These are phyloP conservation scores for Talaromyces sp. DNA, from an alignment of 2,329 filamentous ascomycete species.

Conservation along the genomic window DNA sequence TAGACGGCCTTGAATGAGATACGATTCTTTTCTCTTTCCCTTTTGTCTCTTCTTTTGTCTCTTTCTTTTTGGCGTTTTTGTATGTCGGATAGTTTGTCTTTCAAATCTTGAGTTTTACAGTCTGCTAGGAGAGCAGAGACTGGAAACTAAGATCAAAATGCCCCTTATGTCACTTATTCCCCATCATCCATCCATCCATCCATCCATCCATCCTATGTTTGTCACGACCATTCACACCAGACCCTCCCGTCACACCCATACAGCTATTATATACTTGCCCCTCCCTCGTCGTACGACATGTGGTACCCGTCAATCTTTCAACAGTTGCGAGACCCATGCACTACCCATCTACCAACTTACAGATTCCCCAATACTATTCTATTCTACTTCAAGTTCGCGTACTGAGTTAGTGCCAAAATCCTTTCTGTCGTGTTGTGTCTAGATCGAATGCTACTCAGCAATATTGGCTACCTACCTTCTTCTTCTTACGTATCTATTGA, in stretches of 20 bases:
- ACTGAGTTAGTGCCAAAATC: not conserved
- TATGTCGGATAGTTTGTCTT: not conserved
- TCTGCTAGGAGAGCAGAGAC: not conserved
- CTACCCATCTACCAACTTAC: not conserved
- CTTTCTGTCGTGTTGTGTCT: not conserved
- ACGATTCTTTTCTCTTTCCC: not conserved
- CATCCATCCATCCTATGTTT: no score
- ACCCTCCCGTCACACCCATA: not conserved
- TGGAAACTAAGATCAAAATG: slow-evolving; percentile 4
- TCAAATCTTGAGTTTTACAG: not conserved
- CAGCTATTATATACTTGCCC: slow-evolving; percentile 1
- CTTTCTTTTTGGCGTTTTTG: not conserved
- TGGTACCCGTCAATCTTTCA: slow-evolving; percentile 7
- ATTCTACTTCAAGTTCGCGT: not conserved
- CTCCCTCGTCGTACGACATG: not conserved
- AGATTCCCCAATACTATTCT: slow-evolving; percentile 1
- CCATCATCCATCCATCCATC: not conserved
- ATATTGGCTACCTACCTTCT: not conserved
- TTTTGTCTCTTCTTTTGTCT: not conserved
- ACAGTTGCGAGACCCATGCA: not conserved
- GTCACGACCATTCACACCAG: not conserved
- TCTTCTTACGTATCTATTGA: not conserved
- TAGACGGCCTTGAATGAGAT: slow-evolving; percentile 12
- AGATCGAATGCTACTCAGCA: slow-evolving; percentile 7
- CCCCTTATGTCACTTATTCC: slow-evolving; percentile 2